phyloP scores from a whole-genome alignment of 2,329 filamentous ascomycete species.

The Hortaea werneckii region DNA sequence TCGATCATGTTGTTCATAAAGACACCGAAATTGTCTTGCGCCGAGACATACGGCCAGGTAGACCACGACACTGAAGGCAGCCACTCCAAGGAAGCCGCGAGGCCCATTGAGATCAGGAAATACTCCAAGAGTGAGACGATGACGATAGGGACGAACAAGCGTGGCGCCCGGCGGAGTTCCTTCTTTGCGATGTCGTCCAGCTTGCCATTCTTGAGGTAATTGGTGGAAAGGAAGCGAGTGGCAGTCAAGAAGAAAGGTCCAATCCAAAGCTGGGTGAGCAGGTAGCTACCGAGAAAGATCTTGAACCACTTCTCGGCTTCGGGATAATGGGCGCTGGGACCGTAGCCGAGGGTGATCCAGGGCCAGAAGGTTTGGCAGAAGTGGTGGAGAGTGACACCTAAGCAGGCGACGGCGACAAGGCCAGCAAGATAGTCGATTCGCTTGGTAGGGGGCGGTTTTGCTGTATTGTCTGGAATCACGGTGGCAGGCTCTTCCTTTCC shows the following conservation, averaged over 20 bases:
- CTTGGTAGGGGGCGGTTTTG: slow-evolving; percentile 6
- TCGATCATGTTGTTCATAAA: slow-evolving; percentile 35
- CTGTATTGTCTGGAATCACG: neutral
- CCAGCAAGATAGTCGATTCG: slow-evolving; percentile 29
- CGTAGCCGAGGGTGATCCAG: slow-evolving; percentile 8
- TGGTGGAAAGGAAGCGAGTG: slow-evolving; percentile 33
- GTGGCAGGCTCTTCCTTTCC: neutral
- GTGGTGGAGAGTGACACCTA: slow-evolving; percentile 37
- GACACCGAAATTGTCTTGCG: slow-evolving; percentile 29
- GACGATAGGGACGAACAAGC: slow-evolving; percentile 37
- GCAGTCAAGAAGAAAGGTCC: slow-evolving; percentile 40
- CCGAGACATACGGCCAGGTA: slow-evolving; percentile 34
- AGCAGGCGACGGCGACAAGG: slow-evolving; percentile 32
- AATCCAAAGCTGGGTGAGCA: slow-evolving; percentile 37
- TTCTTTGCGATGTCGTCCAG: slow-evolving; percentile 34
- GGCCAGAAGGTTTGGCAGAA: slow-evolving; percentile 33
- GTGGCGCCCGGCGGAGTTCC: slow-evolving; percentile 32
- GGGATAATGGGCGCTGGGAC: slow-evolving; percentile 27
- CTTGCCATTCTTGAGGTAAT: slow-evolving; percentile 34
- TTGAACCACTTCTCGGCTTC: slow-evolving; percentile 31
- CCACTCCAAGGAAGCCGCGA: slow-evolving; percentile 32
- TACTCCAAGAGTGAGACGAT: slow-evolving; percentile 34
- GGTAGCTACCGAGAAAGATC: slow-evolving; percentile 31
- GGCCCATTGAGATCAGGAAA: slow-evolving; percentile 35
- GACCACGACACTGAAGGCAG: slow-evolving; percentile 38